These are phyloP conservation scores for Psilocybe subaeruginosa DNA, from an alignment of 768 basidiomycete genomes.

Conservation along the genomic window DNA sequence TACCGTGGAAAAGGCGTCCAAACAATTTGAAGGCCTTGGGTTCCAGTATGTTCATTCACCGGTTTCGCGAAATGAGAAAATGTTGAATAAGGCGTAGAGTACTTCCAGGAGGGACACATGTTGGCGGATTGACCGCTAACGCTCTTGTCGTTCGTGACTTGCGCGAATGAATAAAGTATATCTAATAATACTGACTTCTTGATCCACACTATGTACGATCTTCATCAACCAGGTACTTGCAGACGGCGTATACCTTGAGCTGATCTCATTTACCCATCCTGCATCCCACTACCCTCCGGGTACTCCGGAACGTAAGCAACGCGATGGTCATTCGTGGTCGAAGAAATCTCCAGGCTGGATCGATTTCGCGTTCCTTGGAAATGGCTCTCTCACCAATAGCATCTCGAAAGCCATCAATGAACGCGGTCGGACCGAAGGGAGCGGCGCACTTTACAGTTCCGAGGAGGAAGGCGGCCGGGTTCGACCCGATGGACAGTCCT, in stretches of 20 bases:
- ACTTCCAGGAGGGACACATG: slow-evolving; percentile 65
- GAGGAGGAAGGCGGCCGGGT: slow-evolving; percentile 59
- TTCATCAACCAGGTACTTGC: slow-evolving; percentile 42
- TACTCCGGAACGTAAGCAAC: slow-evolving; percentile 44
- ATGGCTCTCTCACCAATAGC: slow-evolving; percentile 36
- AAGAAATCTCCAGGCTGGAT: slow-evolving; percentile 63
- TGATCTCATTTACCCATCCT: slow-evolving; percentile 67
- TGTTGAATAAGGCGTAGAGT: slow-evolving; percentile 45
- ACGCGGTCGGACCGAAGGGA: slow-evolving; percentile 43
- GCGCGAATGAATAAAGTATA: background rate
- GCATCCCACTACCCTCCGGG: slow-evolving; percentile 53
- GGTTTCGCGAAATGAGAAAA: background rate
- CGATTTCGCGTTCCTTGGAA: slow-evolving; percentile 66
- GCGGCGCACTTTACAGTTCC: slow-evolving; percentile 40
- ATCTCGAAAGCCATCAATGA: slow-evolving; percentile 59
- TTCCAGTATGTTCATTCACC: slow-evolving; percentile 57
- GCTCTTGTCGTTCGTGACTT: slow-evolving; percentile 55
- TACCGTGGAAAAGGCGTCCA: slow-evolving; percentile 48
- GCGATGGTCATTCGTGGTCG: slow-evolving; percentile 58
- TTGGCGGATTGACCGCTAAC: slow-evolving; percentile 65
- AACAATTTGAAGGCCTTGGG: slow-evolving; percentile 60
- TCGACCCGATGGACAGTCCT: slow-evolving; percentile 53
- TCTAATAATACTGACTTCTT: background rate
- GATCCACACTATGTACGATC: background rate
- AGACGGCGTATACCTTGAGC: slow-evolving; percentile 68